These are phyloP conservation scores for Mortierella sp. DNA, from an alignment of 371 early-diverging fungal genomes.

Conservation along the genomic window DNA sequence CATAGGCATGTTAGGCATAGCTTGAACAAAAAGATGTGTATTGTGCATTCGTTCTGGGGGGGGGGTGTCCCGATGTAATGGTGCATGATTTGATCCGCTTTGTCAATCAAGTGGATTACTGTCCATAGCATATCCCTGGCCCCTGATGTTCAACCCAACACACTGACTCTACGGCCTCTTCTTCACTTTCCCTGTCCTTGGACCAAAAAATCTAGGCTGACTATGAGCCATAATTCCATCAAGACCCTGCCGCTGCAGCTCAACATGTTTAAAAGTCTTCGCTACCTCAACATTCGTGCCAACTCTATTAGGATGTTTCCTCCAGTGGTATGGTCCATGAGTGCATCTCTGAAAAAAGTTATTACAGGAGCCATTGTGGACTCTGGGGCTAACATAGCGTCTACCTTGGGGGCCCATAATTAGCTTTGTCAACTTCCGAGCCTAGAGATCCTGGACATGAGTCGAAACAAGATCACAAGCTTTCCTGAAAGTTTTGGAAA, in stretches of 20 bases:
- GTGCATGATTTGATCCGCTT: no score
- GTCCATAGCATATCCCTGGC: no score
- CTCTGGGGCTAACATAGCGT: neutral
- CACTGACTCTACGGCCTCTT: neutral
- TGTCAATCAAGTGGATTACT: no score
- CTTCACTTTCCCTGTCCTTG: neutral
- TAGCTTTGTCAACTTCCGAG: constrained; percentile 45
- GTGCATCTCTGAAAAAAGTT: neutral
- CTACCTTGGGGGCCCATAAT: neutral
- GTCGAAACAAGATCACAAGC: constrained; percentile 48
- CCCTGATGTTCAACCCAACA: neutral
- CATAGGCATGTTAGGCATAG: no score
- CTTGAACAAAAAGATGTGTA: no score
- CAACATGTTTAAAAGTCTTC: constrained; percentile 49
- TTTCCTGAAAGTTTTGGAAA: constrained; percentile 43
- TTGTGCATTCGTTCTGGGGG: no score
- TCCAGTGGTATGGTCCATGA: constrained; percentile 32
- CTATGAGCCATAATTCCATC: constrained; percentile 53
- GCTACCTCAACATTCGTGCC: constrained; percentile 52
- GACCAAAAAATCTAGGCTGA: constrained; percentile 30
- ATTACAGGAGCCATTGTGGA: no score
- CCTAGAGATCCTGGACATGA: constrained; percentile 49
- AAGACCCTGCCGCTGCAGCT: constrained; percentile 47
- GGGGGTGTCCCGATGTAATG: no score
- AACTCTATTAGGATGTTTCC: constrained; percentile 49